Percentiles rank a stretch among this genome's conserved stretches.
These are phyloP conservation scores for Eucalyptus cloeziana DNA, from an alignment of 345 rosid genomes.

Conservation along the genomic window DNA sequence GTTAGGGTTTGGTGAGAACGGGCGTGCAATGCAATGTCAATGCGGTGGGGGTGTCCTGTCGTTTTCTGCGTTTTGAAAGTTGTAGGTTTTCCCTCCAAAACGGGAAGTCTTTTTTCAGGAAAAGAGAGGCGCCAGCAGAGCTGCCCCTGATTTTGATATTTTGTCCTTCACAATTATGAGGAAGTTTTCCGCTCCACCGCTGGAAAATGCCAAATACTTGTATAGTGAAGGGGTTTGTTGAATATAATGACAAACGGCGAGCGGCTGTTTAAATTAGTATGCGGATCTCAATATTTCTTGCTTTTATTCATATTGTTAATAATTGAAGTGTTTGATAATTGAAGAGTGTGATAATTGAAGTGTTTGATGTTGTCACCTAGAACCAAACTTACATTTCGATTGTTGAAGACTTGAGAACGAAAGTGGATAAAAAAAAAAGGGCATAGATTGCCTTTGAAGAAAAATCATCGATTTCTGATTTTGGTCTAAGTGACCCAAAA, in stretches of 20 bases:
- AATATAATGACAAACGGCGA: not conserved
- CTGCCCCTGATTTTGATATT: not conserved
- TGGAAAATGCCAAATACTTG: not conserved
- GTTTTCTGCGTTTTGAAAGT: not conserved
- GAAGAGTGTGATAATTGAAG: not conserved
- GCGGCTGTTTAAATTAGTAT: not conserved
- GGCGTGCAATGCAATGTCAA: not conserved
- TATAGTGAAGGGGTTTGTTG: accelerated
- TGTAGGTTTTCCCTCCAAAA: not conserved
- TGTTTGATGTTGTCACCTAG: not conserved
- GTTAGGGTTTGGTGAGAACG: not conserved
- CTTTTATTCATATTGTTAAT: not conserved
- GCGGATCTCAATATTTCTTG: accelerated
- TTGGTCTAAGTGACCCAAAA: not conserved
- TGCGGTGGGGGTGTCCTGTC: not conserved
- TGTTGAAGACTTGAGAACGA: not conserved
- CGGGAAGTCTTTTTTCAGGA: not conserved
- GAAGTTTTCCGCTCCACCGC: not conserved
- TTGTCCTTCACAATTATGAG: not conserved
- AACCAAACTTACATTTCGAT: not conserved
- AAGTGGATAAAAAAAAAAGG: accelerated
- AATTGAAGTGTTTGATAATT: not conserved
- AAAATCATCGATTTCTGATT: not conserved
- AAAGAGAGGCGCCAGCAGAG: not conserved
- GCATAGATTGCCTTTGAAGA: not conserved